Percentiles rank a stretch among this genome's conserved stretches.
These are phyloP conservation scores for Coelastrella sp. DNA, from an alignment of 139 green algal genomes.

Conservation along the genomic window DNA sequence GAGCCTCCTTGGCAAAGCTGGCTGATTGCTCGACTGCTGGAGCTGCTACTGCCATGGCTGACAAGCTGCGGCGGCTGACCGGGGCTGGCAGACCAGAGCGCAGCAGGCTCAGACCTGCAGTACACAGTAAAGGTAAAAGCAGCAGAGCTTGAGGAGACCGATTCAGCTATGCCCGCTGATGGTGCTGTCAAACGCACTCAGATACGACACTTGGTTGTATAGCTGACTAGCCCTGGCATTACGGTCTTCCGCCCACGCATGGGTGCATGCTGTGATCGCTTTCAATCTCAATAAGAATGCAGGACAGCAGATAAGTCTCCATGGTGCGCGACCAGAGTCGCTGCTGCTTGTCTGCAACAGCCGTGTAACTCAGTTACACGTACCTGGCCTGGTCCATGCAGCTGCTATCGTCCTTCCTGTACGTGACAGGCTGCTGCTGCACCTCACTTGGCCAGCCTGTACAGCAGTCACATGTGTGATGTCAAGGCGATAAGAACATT, in stretches of 20 bases:
- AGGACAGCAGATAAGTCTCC: no score
- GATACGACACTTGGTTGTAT: no score
- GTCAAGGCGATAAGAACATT: background rate
- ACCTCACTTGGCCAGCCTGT: slow-evolving; percentile 1
- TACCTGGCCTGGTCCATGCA: background rate
- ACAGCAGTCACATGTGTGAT: slow-evolving; percentile 26
- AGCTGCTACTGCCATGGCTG: slow-evolving; percentile 36
- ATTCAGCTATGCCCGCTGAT: background rate
- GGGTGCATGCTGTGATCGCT: no score
- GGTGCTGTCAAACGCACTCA: background rate
- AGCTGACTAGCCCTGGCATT: no score
- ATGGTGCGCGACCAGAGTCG: no score
- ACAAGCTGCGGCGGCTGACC: slow-evolving; percentile 25
- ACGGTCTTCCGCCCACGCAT: no score
- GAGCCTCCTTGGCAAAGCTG: slow-evolving; percentile 63
- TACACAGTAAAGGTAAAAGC: no score
- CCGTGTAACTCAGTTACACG: background rate
- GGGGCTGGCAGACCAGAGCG: background rate
- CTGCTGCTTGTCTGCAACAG: background rate
- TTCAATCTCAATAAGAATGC: no score
- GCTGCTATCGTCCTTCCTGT: slow-evolving; percentile 1
- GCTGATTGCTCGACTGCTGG: slow-evolving; percentile 9
- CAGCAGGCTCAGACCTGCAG: background rate
- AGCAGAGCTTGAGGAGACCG: no score
- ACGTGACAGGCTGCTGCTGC: slow-evolving; percentile 25